Evolutionary conservation across 1,284 basidiomycete genomes (phyloP).

Genomic region (Malassezia globosa): DNA sequence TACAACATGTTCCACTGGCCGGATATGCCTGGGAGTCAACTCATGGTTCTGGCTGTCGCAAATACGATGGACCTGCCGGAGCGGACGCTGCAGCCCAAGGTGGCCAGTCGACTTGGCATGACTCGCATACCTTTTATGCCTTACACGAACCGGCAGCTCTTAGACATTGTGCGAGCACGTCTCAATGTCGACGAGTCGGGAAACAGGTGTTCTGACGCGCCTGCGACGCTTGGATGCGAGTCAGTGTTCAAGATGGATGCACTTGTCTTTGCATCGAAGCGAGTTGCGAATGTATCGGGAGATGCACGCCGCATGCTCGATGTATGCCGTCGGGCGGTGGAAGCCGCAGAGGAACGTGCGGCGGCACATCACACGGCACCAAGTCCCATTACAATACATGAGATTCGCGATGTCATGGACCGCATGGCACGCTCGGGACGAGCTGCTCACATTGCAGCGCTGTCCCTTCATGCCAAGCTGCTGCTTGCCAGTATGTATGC

Average conservation of each 20-base stretch:
- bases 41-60: conserved; percentile 91
- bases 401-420: conserved; percentile 71
- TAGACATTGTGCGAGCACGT: conserved; percentile 73
- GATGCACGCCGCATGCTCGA: conserved; percentile 89
- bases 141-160: conserved; percentile 69
- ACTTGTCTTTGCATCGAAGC: conserved; percentile 77
- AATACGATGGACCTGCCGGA: conserved; percentile 98
- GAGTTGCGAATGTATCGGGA: conserved; percentile 81
- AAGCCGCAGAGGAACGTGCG: conserved; percentile 24
- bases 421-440: conserved; percentile 85
- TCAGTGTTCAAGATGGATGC: conserved; percentile 58
- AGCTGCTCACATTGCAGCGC: conserved; percentile 44
- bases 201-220: background rate
- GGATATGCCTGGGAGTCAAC: conserved; percentile 67
- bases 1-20: conserved; percentile 99
- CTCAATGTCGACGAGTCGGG: conserved; percentile 49
- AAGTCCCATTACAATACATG: conserved; percentile 58
- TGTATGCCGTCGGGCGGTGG: conserved; percentile 58
- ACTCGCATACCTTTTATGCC: conserved; percentile 88
- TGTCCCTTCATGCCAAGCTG: conserved; percentile 37
- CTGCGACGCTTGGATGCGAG: conserved; percentile 53
- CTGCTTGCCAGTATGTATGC: conserved; percentile 64
- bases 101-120: conserved; percentile 87
- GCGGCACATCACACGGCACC: conserved; percentile 48
- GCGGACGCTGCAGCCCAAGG: conserved; percentile 77